Evolutionary conservation across 352 stramenopile genomes (phyloP), one percentile per base, ranked within the genome.

Genomic region (Phytophthora macrochlamydospora): DNA sequence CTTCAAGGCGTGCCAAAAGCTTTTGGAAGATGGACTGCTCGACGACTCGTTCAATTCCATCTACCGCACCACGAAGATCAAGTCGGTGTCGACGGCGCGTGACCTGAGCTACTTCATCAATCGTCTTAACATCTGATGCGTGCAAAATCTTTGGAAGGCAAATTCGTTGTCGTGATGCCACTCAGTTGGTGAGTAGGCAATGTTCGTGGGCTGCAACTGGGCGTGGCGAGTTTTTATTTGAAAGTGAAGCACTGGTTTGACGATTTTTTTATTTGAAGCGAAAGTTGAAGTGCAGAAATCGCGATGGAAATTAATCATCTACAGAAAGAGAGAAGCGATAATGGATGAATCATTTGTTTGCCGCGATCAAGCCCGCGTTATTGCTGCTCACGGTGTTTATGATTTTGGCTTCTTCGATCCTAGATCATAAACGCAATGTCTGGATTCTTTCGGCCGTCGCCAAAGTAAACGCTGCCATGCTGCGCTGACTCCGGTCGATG

Each of bases 401-500:
- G 35, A 11, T 40, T 11, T 40, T 40, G 35, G 42, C 42, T 48
- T 8, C 42, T 24, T 29, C n/a, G 32, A 44, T 82, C 18, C 18
- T 61, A 92, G 46, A 90, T 76, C 84, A 90, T 91, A 65, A 92
- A 90, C 11, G 81, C 83, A 35, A 91, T 77, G 65, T 90, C 80
- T 0, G 76, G 78, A 58, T 93, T 94, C 71, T 85, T 88, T 42
- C 81, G 75, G 13, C 86, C 86, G 57, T 93, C 83, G 31, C 86
- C 86, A 62, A 94, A 91, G 76, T 94, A 94, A 29, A 89, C 86
- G 14, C 55, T 85, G 9, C 86, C 86, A 50, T 87, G 85, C 30
- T 73, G 68, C 3, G 65, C 18, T 32, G 81, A 83, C 51, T 85
- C 71, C 4, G 81, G 80, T 45, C 76, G 71, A 57, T 94, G 86